phyloP scores from a whole-genome alignment of 306 rosid species.

The Abrus precatorius region DNA sequence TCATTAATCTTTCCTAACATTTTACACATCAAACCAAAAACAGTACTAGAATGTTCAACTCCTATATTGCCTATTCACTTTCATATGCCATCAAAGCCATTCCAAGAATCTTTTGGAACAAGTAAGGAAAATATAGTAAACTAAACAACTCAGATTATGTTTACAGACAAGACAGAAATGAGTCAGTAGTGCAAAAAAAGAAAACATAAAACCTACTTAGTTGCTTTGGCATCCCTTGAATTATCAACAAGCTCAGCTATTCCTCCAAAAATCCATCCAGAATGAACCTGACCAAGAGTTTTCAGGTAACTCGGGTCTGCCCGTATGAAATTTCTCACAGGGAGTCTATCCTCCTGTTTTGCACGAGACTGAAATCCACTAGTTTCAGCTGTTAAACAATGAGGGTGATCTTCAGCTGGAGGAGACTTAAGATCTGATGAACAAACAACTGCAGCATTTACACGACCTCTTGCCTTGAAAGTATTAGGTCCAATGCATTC shows the following conservation, averaged over 20 bases:
- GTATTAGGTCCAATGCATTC: slow-evolving; percentile 41
- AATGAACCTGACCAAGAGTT: slow-evolving; percentile 71
- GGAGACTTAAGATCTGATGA: slow-evolving; percentile 37
- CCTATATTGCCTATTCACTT: background rate
- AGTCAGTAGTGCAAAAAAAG: slow-evolving; percentile 14
- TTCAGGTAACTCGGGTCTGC: slow-evolving; percentile 67
- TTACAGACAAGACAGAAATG: slow-evolving; percentile 16
- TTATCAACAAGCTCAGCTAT: slow-evolving; percentile 74
- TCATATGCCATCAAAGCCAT: slow-evolving; percentile 3
- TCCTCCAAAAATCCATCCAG: slow-evolving; percentile 75
- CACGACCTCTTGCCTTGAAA: slow-evolving; percentile 35
- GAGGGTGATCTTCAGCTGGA: slow-evolving; percentile 35
- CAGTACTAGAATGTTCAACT: slow-evolving; percentile 1
- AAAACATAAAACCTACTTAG: slow-evolving; percentile 60
- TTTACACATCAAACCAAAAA: slow-evolving; percentile 34
- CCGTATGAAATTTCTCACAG: slow-evolving; percentile 49
- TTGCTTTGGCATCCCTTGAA: slow-evolving; percentile 66
- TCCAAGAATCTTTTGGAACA: background rate
- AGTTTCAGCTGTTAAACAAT: slow-evolving; percentile 42
- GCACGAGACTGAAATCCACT: slow-evolving; percentile 32
- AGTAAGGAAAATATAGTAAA: slow-evolving; percentile 31
- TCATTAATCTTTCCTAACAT: slow-evolving; percentile 7
- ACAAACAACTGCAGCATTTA: slow-evolving; percentile 37
- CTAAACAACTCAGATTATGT: slow-evolving; percentile 13
- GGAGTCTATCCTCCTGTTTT: slow-evolving; percentile 41